Evolutionary conservation across 2,329 filamentous ascomycete species (phyloP).

Genomic region (Aspergillus phoenicis): DNA sequence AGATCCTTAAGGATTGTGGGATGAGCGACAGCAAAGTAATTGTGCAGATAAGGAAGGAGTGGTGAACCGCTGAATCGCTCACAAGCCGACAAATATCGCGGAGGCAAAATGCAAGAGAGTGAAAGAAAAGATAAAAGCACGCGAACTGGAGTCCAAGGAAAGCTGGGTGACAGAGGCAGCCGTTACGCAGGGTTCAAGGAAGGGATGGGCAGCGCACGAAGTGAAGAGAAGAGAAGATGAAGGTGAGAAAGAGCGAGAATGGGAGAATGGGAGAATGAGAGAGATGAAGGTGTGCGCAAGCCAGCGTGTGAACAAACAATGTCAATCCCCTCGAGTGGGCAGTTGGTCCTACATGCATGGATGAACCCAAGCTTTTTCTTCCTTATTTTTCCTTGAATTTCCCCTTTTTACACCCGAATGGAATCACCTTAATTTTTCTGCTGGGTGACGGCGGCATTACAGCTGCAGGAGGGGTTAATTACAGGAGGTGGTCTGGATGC

Average conservation of each 20-base stretch:
- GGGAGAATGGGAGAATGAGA: slow-evolving; percentile 7
- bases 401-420: background rate
- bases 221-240: slow-evolving; percentile 10
- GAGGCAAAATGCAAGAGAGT: background rate
- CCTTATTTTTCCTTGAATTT: background rate
- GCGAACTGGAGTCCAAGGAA: background rate
- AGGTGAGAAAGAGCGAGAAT: slow-evolving; percentile 2
- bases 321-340: background rate
- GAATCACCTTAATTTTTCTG: background rate
- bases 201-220: slow-evolving; percentile 8
- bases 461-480: background rate
- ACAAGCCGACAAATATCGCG: background rate
- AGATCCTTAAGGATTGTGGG: background rate
- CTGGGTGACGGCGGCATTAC: slow-evolving; percentile 3
- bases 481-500: slow-evolving; percentile 1
- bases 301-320: background rate
- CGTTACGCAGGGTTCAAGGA: background rate
- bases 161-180: background rate
- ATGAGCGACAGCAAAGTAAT: background rate
- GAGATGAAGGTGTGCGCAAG: background rate
- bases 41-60: background rate
- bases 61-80: background rate
- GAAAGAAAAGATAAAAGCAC: slow-evolving; percentile 3
- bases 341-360: background rate
- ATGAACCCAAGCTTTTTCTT: slow-evolving; percentile 2